Evolutionary conservation across 202 grass and related monocot genomes (phyloP).

Genomic region (Schoenoplectus tabernaemontani): DNA sequence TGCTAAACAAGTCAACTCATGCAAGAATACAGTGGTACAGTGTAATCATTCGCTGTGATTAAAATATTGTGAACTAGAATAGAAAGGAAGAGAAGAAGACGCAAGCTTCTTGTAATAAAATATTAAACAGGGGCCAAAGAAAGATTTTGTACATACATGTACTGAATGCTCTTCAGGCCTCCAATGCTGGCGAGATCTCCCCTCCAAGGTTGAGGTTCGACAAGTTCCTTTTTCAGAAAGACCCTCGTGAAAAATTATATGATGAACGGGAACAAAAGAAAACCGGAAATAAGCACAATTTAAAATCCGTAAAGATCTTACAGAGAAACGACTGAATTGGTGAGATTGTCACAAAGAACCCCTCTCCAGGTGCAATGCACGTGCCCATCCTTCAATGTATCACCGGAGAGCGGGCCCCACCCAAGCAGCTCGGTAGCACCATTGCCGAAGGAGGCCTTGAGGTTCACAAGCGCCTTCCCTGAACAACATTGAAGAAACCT

Average conservation of each 20-base stretch:
- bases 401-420: slow-evolving; percentile 37
- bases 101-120: slow-evolving; percentile 29
- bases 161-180: slow-evolving; percentile 65
- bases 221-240: slow-evolving; percentile 61
- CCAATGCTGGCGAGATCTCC: slow-evolving; percentile 91
- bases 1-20: slow-evolving; percentile 47
- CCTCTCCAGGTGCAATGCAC: slow-evolving; percentile 88
- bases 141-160: slow-evolving; percentile 35
- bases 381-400: slow-evolving; percentile 28
- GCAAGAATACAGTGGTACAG: slow-evolving; percentile 32
- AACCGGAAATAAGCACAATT: neutral
- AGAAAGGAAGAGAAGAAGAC: neutral
- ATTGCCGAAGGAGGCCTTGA: slow-evolving; percentile 78
- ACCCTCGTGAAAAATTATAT: slow-evolving; percentile 6
- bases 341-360: slow-evolving; percentile 70
- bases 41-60: slow-evolving; percentile 16
- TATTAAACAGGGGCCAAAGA: slow-evolving; percentile 21
- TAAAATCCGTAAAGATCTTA: slow-evolving; percentile 16
- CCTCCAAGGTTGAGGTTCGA: slow-evolving; percentile 96
- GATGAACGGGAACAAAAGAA: neutral
- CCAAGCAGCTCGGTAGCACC: slow-evolving; percentile 62
- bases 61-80: slow-evolving; percentile 11
- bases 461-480: slow-evolving; percentile 40
- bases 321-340: slow-evolving; percentile 57
- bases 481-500: neutral